Evolutionary conservation across 1,284 basidiomycete genomes (phyloP), one percentile per base, ranked within the genome.

Genomic region (Naganishia sp.): DNA sequence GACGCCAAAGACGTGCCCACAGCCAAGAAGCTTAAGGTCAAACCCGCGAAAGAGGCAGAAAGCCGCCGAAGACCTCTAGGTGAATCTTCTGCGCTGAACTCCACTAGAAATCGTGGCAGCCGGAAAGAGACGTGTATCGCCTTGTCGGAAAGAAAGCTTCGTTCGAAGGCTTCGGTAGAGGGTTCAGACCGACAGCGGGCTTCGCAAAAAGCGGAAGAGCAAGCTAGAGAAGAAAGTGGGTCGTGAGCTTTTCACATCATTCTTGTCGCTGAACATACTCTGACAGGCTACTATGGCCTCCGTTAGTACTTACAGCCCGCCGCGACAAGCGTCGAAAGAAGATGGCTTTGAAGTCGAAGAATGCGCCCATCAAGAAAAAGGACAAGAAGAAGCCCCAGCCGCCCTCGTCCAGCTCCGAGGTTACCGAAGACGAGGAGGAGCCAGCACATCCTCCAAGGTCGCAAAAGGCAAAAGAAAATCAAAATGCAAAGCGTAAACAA

Each of bases 171-270:
- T 3, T 47, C 18, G 18, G 7, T n/a, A 15, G 18, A 47, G 45
- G 17, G 32, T 9, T 42, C 58, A 18, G 50, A 25, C 35, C 35
- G 18, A 21, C 32, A 61, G 13, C 25, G 31, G 17, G 3, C 17
- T 49, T 5, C 10, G 17, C 21, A 28, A 39, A 21, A 35, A 10
- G 58, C 58, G 23, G 58, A 61, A 18, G 58, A 61, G 7, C 21
- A 61, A 25, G 32, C 58, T 25, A 35, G 58, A 51, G 58, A 61
- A 28, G 58, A 61, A 32, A 61, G 58, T 61, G 42, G 41, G 58
- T 61, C 10, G 35, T 39, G 35, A 39, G 35, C 35, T 39, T 9
- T 39, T 13, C 2, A 39, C 35, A 9, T 39, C 35, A 10, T 39
- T 39, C 35, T 39, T 10, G 13, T 51, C 35, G 39, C 58, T 61